phyloP scores from a whole-genome alignment of 176 grass and related monocot species.

The Oryza meridionalis region DNA sequence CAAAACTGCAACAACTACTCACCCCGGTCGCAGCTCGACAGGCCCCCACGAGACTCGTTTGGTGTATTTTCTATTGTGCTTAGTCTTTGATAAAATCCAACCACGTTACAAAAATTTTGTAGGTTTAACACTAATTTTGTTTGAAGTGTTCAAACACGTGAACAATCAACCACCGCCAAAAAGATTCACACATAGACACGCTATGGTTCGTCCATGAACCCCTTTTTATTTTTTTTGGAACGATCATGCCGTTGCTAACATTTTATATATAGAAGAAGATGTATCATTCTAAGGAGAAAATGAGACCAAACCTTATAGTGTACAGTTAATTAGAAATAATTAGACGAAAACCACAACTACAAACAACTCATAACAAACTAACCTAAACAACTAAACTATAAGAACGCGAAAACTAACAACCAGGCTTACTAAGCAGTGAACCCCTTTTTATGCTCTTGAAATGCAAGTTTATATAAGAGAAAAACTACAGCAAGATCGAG shows the following conservation, averaged over 20 bases:
- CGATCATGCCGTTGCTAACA: no score
- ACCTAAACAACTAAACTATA: no score
- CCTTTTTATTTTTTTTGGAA: not conserved
- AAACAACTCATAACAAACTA: no score
- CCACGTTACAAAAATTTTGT: not conserved
- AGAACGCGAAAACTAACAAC: no score
- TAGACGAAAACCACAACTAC: no score
- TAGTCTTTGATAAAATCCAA: not conserved
- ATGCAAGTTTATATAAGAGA: not conserved
- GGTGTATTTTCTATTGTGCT: not conserved
- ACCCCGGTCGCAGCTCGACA: not conserved
- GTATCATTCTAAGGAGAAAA: no score
- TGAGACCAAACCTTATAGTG: no score
- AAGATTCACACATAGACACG: not conserved
- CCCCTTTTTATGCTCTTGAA: not conserved
- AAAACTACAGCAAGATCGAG: not conserved
- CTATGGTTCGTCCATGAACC: not conserved
- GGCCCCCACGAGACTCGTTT: constrained; percentile 15
- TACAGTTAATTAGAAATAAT: no score
- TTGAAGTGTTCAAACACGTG: not conserved
- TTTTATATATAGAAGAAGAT: no score
- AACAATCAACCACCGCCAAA: not conserved
- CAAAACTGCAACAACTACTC: constrained; percentile 11
- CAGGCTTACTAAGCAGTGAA: not conserved
- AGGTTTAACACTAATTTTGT: not conserved